These are phyloP conservation scores for Kockovaella imperatae DNA, from an alignment of 768 basidiomycete species.

Conservation along the genomic window DNA sequence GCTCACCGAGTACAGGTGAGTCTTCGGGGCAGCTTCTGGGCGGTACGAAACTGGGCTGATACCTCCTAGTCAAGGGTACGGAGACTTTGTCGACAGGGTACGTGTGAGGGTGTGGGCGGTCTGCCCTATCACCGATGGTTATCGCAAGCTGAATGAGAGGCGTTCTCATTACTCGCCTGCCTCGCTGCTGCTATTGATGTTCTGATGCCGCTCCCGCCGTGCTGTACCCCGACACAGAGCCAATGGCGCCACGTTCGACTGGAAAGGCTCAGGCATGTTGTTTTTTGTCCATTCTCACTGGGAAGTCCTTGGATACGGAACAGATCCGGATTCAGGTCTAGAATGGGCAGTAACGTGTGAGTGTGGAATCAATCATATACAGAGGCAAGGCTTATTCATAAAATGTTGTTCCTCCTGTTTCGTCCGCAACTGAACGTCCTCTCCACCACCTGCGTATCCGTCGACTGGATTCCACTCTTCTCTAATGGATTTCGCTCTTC, in stretches of 20 bases:
- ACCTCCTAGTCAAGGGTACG: neutral
- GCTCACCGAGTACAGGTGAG: slow-evolving; percentile 38
- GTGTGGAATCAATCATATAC: neutral
- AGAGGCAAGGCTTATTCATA: neutral
- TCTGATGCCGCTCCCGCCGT: too few species aligned
- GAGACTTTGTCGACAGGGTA: slow-evolving; percentile 1
- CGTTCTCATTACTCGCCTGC: too few species aligned
- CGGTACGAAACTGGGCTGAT: neutral
- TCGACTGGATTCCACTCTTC: neutral
- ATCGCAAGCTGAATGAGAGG: too few species aligned
- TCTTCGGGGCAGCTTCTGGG: too few species aligned
- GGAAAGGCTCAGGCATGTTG: slow-evolving; percentile 47
- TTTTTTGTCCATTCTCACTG: slow-evolving; percentile 46
- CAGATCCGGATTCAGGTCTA: slow-evolving; percentile 21
- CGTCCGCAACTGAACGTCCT: neutral
- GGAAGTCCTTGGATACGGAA: slow-evolving; percentile 47
- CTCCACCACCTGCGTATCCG: neutral
- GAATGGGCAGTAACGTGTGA: slow-evolving; percentile 44
- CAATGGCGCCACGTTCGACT: slow-evolving; percentile 44
- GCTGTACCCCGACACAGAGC: slow-evolving; percentile 8
- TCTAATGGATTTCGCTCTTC: slow-evolving; percentile 7
- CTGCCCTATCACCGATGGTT: neutral
- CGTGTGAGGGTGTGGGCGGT: neutral
- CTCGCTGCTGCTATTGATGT: too few species aligned
- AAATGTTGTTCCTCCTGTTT: neutral